Conservation (phyloP, 2,329 filamentous ascomycete species). For the Talaromyces sp. region DNA sequence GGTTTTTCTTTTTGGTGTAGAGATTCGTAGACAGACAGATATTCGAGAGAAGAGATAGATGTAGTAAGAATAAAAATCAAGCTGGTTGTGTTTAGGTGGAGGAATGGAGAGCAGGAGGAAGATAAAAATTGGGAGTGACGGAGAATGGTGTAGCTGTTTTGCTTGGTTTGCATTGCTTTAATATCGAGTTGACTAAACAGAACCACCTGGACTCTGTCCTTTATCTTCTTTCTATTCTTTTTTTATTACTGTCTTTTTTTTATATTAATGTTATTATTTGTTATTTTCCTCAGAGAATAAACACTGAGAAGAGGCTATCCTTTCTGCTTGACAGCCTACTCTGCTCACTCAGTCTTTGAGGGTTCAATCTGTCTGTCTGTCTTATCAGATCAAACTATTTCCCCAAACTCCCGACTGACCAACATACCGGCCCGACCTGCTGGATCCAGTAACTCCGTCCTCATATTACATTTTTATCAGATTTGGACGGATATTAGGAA, state of each 20-base stretch:
- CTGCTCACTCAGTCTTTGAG: no score
- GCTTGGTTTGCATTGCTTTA: not conserved
- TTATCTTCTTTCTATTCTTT: not conserved
- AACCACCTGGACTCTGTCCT: not conserved
- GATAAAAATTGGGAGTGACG: not conserved
- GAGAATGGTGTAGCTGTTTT: conserved; percentile 1
- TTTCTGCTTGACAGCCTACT: no score
- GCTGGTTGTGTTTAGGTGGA: not conserved
- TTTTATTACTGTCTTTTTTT: not conserved
- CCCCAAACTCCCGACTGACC: not conserved
- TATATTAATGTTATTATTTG: no score
- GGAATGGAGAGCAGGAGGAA: not conserved
- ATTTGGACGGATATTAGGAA: not conserved
- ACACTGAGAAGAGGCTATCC: not conserved
- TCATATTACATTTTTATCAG: not conserved
- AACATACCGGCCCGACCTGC: not conserved
- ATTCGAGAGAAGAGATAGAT: not conserved
- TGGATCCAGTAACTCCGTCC: not conserved
- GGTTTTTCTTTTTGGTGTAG: not conserved
- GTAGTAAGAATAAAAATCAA: not conserved
- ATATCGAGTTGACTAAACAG: not conserved
- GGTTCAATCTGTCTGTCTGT: no score
- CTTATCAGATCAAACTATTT: conserved; percentile 3
- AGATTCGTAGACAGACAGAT: not conserved
- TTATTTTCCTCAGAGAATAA: not conserved